Evolutionary conservation across 1,284 basidiomycete genomes (phyloP).

Genomic region (Xerocomus nothofagi): DNA sequence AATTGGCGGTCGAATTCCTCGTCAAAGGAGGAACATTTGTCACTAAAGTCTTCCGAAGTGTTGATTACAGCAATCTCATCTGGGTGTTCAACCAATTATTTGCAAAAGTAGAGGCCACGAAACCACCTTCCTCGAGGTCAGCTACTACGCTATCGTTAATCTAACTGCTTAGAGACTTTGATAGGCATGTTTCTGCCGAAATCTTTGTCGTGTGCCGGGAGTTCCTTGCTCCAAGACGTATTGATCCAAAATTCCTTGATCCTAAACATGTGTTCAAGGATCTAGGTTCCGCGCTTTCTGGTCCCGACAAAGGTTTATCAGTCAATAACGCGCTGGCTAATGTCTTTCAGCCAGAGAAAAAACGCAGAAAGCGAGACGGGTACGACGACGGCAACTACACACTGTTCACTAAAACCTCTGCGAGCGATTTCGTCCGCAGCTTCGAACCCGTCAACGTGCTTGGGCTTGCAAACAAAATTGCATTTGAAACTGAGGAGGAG

Average conservation of each 20-base stretch:
- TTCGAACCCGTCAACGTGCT: conserved; percentile 80
- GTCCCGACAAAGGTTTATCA: conserved; percentile 50
- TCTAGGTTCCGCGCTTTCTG: conserved; percentile 52
- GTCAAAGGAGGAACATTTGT: conserved; percentile 94
- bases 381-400: conserved; percentile 96
- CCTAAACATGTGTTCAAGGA: conserved; percentile 99
- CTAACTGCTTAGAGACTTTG: conserved; percentile 1
- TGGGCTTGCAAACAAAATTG: conserved; percentile 83
- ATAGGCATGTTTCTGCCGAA: conserved; percentile 97
- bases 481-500: conserved; percentile 84
- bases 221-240: conserved; percentile 92
- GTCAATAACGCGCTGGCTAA: conserved; percentile 74
- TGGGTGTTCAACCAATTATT: conserved; percentile 99
- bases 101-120: conserved; percentile 96
- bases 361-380: conserved; percentile 89
- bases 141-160: conserved; percentile 20
- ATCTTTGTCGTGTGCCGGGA: conserved; percentile 99
- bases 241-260: conserved; percentile 98
- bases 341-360: conserved; percentile 98
- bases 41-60: conserved; percentile 98
- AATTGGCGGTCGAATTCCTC: conserved; percentile 96
- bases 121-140: conserved; percentile 95
- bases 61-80: conserved; percentile 97
- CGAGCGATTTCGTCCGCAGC: conserved; percentile 73
- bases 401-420: conserved; percentile 77